Evolutionary conservation across 1,284 basidiomycete species (phyloP).

Genomic region (Cutaneotrichosporon mucoides): DNA sequence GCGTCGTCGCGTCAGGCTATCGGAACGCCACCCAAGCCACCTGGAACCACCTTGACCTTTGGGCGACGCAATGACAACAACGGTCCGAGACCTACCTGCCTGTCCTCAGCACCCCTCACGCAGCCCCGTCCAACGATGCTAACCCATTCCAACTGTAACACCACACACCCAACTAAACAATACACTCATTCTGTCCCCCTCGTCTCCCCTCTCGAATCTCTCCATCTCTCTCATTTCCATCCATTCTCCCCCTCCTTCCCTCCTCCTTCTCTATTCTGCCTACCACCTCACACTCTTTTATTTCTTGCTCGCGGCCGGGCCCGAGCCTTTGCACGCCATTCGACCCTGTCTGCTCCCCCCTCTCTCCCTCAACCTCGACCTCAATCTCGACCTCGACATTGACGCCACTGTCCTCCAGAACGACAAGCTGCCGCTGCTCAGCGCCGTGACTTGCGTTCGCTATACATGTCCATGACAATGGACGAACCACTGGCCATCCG

Average conservation of each 20-base stretch:
- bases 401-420: not conserved
- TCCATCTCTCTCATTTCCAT: not conserved
- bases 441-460: too few species aligned
- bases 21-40: too few species aligned
- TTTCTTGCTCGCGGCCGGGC: not conserved
- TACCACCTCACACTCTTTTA: not conserved
- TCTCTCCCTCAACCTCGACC: too few species aligned
- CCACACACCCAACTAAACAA: not conserved
- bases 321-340: not conserved
- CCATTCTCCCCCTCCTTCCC: not conserved
- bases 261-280: not conserved
- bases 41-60: too few species aligned
- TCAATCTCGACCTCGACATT: not conserved
- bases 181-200: not conserved
- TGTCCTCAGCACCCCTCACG: too few species aligned
- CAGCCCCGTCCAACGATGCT: too few species aligned
- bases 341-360: not conserved
- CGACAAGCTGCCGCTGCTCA: too few species aligned
- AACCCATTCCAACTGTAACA: not conserved
- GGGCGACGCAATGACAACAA: too few species aligned
- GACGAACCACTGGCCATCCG: too few species aligned
- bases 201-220: not conserved
- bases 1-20: too few species aligned
- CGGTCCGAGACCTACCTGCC: too few species aligned
- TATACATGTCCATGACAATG: too few species aligned